Evolutionary conservation across 768 basidiomycete genomes (phyloP), one percentile per base, ranked within the genome.

Genomic region (Agaricus bisporus): DNA sequence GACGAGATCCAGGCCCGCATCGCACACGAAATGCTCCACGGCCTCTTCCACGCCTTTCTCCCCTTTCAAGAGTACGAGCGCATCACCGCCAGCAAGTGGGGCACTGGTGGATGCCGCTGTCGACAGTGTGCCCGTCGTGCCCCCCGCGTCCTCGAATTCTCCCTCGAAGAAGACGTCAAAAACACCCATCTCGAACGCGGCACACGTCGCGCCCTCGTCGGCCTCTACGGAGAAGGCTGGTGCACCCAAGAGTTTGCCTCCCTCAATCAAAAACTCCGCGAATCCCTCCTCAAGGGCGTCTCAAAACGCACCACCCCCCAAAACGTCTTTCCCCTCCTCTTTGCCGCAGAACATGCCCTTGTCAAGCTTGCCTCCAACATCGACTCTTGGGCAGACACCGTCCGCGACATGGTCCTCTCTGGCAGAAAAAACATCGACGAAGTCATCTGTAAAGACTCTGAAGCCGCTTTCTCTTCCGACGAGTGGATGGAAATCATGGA

Each of bases 201-300:
- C 0, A 83, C 88, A 0, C 75, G 88, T 11, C 74, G 85, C 5
- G 90, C 87, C 11, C 73, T 98, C 6, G 85, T 94, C 0, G 84
- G 85, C 0, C 76, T 91, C 28, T 98, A 91, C 62, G 92, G 91
- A 4, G 88, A 91, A 58, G 87, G 88, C 2, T 97, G 94, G 95
- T 86, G 83, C 66, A 86, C 81, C 0, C 66, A 79, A 36, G 93
- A 97, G 51, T 89, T 98, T 60, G 88, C 88, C 0, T 67, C 70
- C 0, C 73, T 95, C 2, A 75, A 83, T 2, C 76, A 75, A 52
- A 84, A 85, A 58, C 74, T 82, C 17, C 78, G 87, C 37, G 83
- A 88, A 20, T 72, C 70, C 12, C 70, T 95, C 7, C 69, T 94
- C n/a, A 83, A 83, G 54, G 88, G 88, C 4, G 73, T 97, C 0